Base-by-base conservation (phyloP, 228 moss, liverwort and hornwort genomes). In the Sphagnum fallax region DNA sequence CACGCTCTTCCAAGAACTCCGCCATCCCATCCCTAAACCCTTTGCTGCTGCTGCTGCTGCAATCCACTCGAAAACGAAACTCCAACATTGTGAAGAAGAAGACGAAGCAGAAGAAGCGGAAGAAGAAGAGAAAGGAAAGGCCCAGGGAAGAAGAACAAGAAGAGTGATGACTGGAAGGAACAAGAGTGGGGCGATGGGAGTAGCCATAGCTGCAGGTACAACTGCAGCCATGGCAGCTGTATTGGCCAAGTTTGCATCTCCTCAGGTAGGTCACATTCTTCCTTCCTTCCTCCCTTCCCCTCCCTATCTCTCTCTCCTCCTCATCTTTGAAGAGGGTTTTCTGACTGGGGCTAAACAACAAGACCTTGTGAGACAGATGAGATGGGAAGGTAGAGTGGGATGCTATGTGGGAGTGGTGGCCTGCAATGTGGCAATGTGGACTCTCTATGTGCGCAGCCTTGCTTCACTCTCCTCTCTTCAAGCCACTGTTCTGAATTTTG, bases 391-490 rank as follows among this genome's bases (percentile, higher is more conserved):
- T 50, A 88, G 86, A 64, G 63, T 77, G 13, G 85, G 76, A 4
- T 91, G 90, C 63, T 97, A 90, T 60, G 87, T 70, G 15, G 61
- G 70, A 63, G 93, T 97, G 16, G 85, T 91, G 47, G 76, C 85
- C 0, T 87, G 91, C 71, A 93, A 97, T 73, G 88, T 93, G 65
- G 72, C 79, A 4, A 93, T 97, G 93, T 97, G 97, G 97, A 90
- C 84, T 77, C 81, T 91, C 12, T 97, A 85, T 66, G 88, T 90
- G 4, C 83, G 87, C 50, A 93, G 93, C 80, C 78, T 97, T 68
- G 87, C 83, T 10, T 66, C 75, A 6, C 71, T 97, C 60, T 77
- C 97, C 12, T 88, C 93, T 5, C 68, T 97, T 70, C 91, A 97
- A 82, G 97, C 93, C 15, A 93, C 93, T 4, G 88, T 91, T 13